These are phyloP conservation scores for Leishmania aethiopica DNA, from an alignment of 208 protist species.

Conservation along the genomic window DNA sequence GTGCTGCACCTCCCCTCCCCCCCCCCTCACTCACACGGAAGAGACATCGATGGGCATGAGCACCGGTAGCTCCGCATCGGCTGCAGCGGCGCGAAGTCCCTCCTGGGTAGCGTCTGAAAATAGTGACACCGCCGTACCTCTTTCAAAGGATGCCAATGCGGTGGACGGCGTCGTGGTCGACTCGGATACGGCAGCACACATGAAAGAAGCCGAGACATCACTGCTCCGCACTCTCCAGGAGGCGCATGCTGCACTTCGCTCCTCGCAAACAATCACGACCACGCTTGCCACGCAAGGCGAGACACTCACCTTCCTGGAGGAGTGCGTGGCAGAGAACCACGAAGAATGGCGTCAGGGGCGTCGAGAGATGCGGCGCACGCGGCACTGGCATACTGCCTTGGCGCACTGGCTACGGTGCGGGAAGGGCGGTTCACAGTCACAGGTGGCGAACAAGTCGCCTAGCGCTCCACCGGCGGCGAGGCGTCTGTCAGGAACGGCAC, in stretches of 20 bases:
- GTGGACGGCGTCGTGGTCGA: background rate
- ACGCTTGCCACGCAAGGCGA: slow-evolving; percentile 10
- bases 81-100: background rate
- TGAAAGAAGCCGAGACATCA: slow-evolving; percentile 4
- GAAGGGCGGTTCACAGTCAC: background rate
- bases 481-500: background rate
- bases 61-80: background rate
- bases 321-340: background rate
- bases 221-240: slow-evolving; percentile 8
- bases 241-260: slow-evolving; percentile 13
- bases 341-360: slow-evolving; percentile 5
- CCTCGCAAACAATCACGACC: slow-evolving; percentile 1
- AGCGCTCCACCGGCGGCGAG: background rate
- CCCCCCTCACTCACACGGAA: background rate
- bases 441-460: background rate
- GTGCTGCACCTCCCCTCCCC: background rate
- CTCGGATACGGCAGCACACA: background rate
- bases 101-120: background rate
- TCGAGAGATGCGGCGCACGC: slow-evolving; percentile 6
- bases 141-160: background rate
- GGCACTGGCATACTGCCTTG: slow-evolving; percentile 10
- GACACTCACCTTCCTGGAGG: slow-evolving; percentile 7
- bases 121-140: background rate
- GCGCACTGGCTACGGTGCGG: slow-evolving; percentile 16
- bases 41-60: background rate